Conservation (phyloP, 139 green algal genomes). For the Auxenochlorella pyrenoidosa region DNA sequence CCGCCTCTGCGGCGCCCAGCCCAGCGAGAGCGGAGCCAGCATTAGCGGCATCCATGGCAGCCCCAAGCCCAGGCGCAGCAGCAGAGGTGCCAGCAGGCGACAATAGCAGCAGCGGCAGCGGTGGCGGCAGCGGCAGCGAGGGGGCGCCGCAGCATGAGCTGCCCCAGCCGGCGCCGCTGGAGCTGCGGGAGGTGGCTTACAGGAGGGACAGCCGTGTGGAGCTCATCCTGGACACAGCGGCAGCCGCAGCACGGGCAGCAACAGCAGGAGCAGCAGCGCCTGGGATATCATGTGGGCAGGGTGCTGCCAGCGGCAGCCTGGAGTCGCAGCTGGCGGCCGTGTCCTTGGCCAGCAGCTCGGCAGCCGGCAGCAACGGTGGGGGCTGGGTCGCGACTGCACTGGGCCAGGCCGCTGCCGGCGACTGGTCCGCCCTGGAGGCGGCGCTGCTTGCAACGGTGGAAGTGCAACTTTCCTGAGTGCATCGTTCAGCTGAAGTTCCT, state of each 20-base stretch:
- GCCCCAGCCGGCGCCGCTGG: background rate
- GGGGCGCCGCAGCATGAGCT: background rate
- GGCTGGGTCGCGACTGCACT: background rate
- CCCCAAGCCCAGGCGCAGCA: background rate
- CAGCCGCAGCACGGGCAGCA: background rate
- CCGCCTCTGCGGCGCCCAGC: background rate
- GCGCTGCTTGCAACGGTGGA: background rate
- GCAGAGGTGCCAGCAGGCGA: background rate
- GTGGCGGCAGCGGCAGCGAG: slow-evolving; percentile 1
- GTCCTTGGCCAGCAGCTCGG: background rate
- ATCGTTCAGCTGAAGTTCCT: background rate
- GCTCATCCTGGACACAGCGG: background rate
- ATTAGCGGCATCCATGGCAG: background rate
- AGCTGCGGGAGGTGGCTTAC: slow-evolving; percentile 36
- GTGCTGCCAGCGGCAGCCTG: background rate
- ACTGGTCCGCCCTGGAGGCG: background rate
- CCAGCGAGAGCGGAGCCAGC: too few species aligned
- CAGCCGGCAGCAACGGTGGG: background rate
- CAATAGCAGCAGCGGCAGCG: background rate
- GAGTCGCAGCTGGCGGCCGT: background rate
- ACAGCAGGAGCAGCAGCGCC: background rate
- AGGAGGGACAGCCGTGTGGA: slow-evolving; percentile 31
- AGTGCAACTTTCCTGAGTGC: background rate
- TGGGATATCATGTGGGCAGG: background rate
- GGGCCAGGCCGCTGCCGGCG: background rate